Percentiles rank a stretch among this genome's conserved stretches.
phyloP scores from a whole-genome alignment of 2,329 filamentous ascomycete genomes.

The Fusarium sp. region DNA sequence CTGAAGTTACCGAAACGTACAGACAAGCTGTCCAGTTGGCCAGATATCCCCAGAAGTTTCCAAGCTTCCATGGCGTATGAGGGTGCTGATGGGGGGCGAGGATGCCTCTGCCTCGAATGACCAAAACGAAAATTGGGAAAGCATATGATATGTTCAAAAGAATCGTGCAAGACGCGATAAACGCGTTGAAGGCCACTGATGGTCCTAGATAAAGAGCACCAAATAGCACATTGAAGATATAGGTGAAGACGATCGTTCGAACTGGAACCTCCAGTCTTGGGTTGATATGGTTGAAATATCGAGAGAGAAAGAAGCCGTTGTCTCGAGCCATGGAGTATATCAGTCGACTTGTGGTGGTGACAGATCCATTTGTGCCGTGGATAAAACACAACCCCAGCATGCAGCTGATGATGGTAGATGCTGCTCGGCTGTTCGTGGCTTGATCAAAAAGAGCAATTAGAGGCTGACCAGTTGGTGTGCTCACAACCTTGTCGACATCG shows the following conservation, averaged over 20 bases:
- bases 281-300: not conserved
- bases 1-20: not conserved
- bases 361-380: not conserved
- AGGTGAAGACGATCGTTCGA: not conserved
- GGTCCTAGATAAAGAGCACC: not conserved
- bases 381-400: not conserved
- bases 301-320: not conserved
- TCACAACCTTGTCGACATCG: not conserved
- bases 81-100: not conserved
- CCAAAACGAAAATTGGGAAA: not conserved
- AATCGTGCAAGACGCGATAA: not conserved
- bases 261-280: not conserved
- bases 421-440: not conserved
- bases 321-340: not conserved
- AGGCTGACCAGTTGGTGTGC: not conserved
- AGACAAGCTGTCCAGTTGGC: not conserved
- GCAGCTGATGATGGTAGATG: not conserved
- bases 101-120: not conserved
- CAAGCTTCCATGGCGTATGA: not conserved
- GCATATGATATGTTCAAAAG: not conserved
- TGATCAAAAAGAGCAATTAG: not conserved
- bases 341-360: not conserved
- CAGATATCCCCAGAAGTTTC: not conserved
- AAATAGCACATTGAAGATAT: not conserved
- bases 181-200: not conserved